These are phyloP conservation scores for Aspergillus arachidicola DNA, from an alignment of 2,329 filamentous ascomycete genomes.

Conservation along the genomic window DNA sequence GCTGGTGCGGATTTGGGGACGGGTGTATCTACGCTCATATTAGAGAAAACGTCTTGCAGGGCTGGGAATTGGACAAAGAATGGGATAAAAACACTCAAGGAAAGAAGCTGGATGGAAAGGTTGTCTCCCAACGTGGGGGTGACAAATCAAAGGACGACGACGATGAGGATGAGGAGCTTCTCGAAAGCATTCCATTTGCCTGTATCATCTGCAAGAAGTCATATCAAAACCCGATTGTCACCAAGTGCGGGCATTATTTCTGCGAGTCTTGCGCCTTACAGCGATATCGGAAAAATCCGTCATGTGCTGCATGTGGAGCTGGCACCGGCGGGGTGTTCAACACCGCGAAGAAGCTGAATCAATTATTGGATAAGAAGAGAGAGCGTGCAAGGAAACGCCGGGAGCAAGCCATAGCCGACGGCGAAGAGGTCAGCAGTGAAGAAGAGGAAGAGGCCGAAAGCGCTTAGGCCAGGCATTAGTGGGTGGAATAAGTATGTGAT, in stretches of 20 bases:
- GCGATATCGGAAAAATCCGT: slow-evolving; percentile 82
- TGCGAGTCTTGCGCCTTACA: slow-evolving; percentile 87
- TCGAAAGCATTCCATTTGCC: slow-evolving; percentile 84
- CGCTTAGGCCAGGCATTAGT: not conserved
- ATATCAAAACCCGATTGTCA: slow-evolving; percentile 80
- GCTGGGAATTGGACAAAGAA: slow-evolving; percentile 92
- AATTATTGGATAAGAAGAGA: slow-evolving; percentile 72
- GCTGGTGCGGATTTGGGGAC: slow-evolving; percentile 61
- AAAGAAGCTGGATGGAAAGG: slow-evolving; percentile 47
- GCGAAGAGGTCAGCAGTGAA: slow-evolving; percentile 53
- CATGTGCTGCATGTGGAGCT: slow-evolving; percentile 80
- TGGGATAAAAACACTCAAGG: slow-evolving; percentile 83
- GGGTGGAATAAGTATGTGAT: not conserved
- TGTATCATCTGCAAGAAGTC: slow-evolving; percentile 82
- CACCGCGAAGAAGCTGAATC: slow-evolving; percentile 78
- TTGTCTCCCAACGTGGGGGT: slow-evolving; percentile 51
- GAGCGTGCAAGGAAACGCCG: slow-evolving; percentile 58
- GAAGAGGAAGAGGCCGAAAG: slow-evolving; percentile 40
- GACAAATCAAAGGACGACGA: slow-evolving; percentile 48
- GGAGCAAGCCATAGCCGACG: slow-evolving; percentile 55
- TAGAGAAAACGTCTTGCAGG: slow-evolving; percentile 72
- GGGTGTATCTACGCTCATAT: slow-evolving; percentile 72
- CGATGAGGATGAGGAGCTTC: slow-evolving; percentile 67
- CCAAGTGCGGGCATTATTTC: slow-evolving; percentile 94
- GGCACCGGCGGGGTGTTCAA: slow-evolving; percentile 92